phyloP scores from a whole-genome alignment of 2,329 filamentous ascomycete genomes.

The Botryosphaeria dothidea region DNA sequence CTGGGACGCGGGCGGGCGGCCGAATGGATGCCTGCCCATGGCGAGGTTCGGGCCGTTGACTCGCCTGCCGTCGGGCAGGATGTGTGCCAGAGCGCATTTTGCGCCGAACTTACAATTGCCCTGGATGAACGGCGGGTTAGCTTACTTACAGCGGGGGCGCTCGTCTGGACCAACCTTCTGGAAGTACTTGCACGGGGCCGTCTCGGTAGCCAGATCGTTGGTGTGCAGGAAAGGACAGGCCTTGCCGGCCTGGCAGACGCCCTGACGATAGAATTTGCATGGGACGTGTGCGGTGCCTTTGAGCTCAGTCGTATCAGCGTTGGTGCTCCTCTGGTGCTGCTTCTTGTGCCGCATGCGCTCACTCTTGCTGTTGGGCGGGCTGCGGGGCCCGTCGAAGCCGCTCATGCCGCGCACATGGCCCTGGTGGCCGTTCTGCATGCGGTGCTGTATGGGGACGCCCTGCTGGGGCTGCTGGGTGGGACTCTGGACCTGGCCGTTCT shows the following conservation, averaged over 20 bases:
- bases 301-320: conserved; percentile 25
- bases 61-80: conserved; percentile 87
- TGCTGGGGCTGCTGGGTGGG: conserved; percentile 34
- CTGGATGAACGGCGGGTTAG: conserved; percentile 56
- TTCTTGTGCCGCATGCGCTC: conserved; percentile 20
- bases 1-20: conserved; percentile 66
- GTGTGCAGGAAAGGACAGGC: conserved; percentile 97
- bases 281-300: conserved; percentile 94
- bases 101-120: conserved; percentile 99
- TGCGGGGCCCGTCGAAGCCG: conserved; percentile 42
- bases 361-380: conserved; percentile 54
- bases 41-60: conserved; percentile 77
- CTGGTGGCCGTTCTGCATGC: conserved; percentile 32
- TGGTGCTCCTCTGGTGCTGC: neutral
- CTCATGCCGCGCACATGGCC: conserved; percentile 34
- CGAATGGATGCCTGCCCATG: conserved; percentile 47
- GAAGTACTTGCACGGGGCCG: conserved; percentile 95
- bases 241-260: conserved; percentile 91
- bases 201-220: conserved; percentile 79
- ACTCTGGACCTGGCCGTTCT: conserved; percentile 31
- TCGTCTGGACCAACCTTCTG: conserved; percentile 76
- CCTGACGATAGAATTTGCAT: conserved; percentile 98
- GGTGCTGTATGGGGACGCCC: conserved; percentile 35
- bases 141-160: neutral
- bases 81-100: conserved; percentile 95